phyloP scores from a whole-genome alignment of 257 asterid genomes.

The Forsythia viridissima region DNA sequence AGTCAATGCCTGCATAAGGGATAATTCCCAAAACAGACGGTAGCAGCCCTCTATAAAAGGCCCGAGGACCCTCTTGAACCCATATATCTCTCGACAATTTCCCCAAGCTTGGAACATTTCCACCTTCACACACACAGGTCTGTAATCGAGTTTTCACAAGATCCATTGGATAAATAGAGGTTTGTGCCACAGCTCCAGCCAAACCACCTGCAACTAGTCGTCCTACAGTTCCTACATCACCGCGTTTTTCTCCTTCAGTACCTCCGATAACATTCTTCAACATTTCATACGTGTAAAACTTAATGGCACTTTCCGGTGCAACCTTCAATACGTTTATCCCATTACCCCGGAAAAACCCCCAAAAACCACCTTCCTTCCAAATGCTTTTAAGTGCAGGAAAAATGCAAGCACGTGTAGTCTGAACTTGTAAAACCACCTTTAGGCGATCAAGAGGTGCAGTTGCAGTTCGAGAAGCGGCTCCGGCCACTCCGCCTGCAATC shows the following conservation, averaged over 20 bases:
- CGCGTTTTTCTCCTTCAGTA: constrained; percentile 37
- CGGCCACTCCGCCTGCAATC: constrained; percentile 97
- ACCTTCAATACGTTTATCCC: constrained; percentile 91
- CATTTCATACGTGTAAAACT: constrained; percentile 81
- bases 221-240: constrained; percentile 70
- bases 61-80: constrained; percentile 93
- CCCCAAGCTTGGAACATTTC: constrained; percentile 66
- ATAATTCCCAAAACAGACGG: constrained; percentile 95
- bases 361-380: constrained; percentile 71
- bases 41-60: constrained; percentile 81
- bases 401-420: constrained; percentile 72
- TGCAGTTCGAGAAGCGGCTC: constrained; percentile 93
- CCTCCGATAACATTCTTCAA: constrained; percentile 67
- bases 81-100: constrained; percentile 79
- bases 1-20: constrained; percentile 94
- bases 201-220: constrained; percentile 84
- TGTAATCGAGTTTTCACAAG: constrained; percentile 93
- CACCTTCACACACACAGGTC: constrained; percentile 66
- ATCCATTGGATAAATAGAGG: constrained; percentile 96
- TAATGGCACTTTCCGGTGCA: constrained; percentile 99
- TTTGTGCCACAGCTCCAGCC: constrained; percentile 99
- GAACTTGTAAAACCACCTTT: constrained; percentile 89
- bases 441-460: constrained; percentile 97
- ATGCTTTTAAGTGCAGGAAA: constrained; percentile 64
- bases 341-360: constrained; percentile 86